A percentile compares a stretch with the other conserved stretches of the same genome.
Conservation (phyloP, 208 protist species). For the Acanthamoeba royreba region DNA sequence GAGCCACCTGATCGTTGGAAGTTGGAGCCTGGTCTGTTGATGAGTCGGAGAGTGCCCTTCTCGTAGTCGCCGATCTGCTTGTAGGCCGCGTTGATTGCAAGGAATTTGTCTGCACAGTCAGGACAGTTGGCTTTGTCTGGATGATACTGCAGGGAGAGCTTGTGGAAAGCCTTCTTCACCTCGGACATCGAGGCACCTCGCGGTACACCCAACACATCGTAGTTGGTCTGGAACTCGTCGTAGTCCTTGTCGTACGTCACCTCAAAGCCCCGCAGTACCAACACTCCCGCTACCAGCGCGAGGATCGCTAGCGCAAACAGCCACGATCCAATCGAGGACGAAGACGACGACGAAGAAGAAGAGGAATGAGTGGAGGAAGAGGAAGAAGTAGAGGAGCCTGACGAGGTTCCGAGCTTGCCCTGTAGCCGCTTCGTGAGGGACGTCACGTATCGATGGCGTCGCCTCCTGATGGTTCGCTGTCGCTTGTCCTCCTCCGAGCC, state of each 20-base stretch:
- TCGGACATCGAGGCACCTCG: background rate
- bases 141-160: background rate
- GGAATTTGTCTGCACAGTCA: background rate
- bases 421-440: background rate
- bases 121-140: background rate
- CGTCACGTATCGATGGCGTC: background rate
- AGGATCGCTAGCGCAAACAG: background rate
- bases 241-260: constrained; percentile 2
- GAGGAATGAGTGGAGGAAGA: background rate
- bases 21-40: background rate
- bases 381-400: background rate
- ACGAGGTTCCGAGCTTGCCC: background rate
- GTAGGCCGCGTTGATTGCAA: background rate
- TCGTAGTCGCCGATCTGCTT: constrained; percentile 19
- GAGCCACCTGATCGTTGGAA: background rate
- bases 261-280: background rate
- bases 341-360: background rate
- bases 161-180: constrained; percentile 11
- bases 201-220: background rate
- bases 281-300: background rate
- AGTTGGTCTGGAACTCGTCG: constrained; percentile 22
- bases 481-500: background rate
- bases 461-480: background rate
- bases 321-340: background rate
- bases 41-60: background rate